A percentile compares a stretch with the other conserved stretches of the same genome.
These are phyloP conservation scores for Peniophora sp. DNA, from an alignment of 1,284 basidiomycete genomes.

Conservation along the genomic window DNA sequence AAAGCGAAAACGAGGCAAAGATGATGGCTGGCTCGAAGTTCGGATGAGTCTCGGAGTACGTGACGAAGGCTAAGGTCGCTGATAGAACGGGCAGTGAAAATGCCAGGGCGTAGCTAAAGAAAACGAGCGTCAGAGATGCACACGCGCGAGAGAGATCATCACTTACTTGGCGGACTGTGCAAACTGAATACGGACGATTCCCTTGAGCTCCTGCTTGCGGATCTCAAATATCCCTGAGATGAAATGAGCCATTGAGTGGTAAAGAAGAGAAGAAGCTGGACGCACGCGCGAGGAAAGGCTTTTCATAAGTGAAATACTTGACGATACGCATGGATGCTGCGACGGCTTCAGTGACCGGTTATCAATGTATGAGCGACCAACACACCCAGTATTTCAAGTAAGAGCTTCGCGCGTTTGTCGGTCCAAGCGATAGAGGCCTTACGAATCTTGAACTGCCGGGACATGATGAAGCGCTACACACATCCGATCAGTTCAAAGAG, in stretches of 20 bases:
- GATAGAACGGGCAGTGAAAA: constrained; percentile 60
- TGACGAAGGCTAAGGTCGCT: constrained; percentile 69
- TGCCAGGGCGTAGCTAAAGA: constrained; percentile 39
- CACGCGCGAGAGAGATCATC: neutral
- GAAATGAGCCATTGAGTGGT: constrained; percentile 1
- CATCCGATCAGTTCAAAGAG: constrained; percentile 66
- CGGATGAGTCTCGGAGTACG: constrained; percentile 51
- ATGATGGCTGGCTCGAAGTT: constrained; percentile 57
- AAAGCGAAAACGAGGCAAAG: constrained; percentile 55
- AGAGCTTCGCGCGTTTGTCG: constrained; percentile 58
- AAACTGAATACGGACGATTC: constrained; percentile 50
- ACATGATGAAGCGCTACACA: constrained; percentile 66
- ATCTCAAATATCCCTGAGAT: constrained; percentile 43
- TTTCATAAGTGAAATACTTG: constrained; percentile 71
- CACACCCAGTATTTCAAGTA: constrained; percentile 57
- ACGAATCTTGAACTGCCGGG: constrained; percentile 54
- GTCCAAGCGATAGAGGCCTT: constrained; percentile 62
- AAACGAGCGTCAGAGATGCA: constrained; percentile 6
- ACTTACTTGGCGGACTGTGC: constrained; percentile 55
- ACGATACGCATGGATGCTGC: constrained; percentile 66
- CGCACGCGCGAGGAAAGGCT: constrained; percentile 55
- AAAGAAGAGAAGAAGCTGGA: constrained; percentile 4
- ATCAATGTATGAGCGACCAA: neutral
- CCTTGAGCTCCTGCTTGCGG: constrained; percentile 46
- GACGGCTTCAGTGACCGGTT: constrained; percentile 1